A percentile compares a stretch with the other conserved stretches of the same genome.
Evolutionary conservation across 2,329 filamentous ascomycete species (phyloP).

Genomic region (Pseudogymnoascus sp.): DNA sequence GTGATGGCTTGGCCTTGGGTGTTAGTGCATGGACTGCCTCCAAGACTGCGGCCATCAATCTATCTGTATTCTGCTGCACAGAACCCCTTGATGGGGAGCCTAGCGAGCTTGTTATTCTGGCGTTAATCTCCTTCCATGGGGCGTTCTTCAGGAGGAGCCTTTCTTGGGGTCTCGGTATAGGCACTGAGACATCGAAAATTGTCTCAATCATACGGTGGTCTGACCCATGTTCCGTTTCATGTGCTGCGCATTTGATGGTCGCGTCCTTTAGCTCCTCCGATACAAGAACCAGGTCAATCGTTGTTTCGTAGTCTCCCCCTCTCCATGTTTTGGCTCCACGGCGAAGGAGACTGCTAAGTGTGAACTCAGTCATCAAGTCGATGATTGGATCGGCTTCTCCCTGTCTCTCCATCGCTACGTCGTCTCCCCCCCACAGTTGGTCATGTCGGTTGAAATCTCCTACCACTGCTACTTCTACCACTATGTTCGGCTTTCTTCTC

Average conservation of each 20-base stretch:
- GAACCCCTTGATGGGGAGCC: background rate
- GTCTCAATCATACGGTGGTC: slow-evolving; percentile 28
- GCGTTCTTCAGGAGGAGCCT: slow-evolving; percentile 25
- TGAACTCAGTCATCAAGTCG: slow-evolving; percentile 29
- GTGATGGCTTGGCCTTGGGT: slow-evolving; percentile 22
- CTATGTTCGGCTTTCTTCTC: slow-evolving; percentile 14
- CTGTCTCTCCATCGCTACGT: slow-evolving; percentile 27
- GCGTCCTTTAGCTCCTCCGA: slow-evolving; percentile 16
- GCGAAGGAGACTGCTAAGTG: slow-evolving; percentile 29
- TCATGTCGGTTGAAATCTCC: slow-evolving; percentile 26
- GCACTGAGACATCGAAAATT: slow-evolving; percentile 25
- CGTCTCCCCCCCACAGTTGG: slow-evolving; percentile 25
- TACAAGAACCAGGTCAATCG: slow-evolving; percentile 24
- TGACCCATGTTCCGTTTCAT: slow-evolving; percentile 23
- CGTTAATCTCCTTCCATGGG: slow-evolving; percentile 20
- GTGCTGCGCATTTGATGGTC: slow-evolving; percentile 14
- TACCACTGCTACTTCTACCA: slow-evolving; percentile 21
- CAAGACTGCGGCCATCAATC: slow-evolving; percentile 15
- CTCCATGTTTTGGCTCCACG: slow-evolving; percentile 30
- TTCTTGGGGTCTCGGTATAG: slow-evolving; percentile 11
- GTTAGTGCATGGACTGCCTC: slow-evolving; percentile 16
- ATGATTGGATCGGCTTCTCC: slow-evolving; percentile 32
- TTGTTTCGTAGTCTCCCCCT: slow-evolving; percentile 16
- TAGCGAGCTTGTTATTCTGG: background rate
- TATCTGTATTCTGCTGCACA: slow-evolving; percentile 15